phyloP scores from a whole-genome alignment of 129 eudicot genomes.

The Lonicera japonica region DNA sequence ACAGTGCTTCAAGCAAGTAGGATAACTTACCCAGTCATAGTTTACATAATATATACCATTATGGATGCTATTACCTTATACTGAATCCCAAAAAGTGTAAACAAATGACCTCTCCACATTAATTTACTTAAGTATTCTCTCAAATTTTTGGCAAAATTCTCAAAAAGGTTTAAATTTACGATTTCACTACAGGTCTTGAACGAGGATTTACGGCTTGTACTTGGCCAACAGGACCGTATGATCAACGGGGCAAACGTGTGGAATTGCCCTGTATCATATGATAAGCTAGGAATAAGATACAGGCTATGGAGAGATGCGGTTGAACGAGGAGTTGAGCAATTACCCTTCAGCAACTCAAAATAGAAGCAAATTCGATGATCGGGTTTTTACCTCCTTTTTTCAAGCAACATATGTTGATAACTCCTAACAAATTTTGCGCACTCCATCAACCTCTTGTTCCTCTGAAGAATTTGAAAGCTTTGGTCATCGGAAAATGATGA shows the following conservation, averaged over 20 bases:
- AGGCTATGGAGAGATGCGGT: constrained; percentile 85
- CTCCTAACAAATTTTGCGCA: constrained; percentile 1
- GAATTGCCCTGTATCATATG: constrained; percentile 87
- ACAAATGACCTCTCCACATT: too few relatives aligned
- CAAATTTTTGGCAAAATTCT: neutral
- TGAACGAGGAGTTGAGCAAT: constrained; percentile 51
- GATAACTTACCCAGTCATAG: too few relatives aligned
- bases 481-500: neutral
- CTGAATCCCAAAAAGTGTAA: too few relatives aligned
- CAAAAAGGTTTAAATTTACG: neutral
- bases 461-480: neutral
- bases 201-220: constrained; percentile 85
- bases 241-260: constrained; percentile 76
- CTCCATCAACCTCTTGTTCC: neutral
- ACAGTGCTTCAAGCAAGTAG: too few relatives aligned
- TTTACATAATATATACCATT: too few relatives aligned
- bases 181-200: constrained; percentile 87
- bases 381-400: constrained; percentile 22
- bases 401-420: constrained; percentile 5
- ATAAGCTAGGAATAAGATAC: constrained; percentile 89
- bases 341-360: constrained; percentile 41
- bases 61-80: too few relatives aligned
- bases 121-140: too few relatives aligned
- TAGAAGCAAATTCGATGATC: constrained; percentile 24
- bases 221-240: constrained; percentile 97